Base-by-base conservation (phyloP, 2,329 filamentous ascomycete species). In the Neonectria sp. region DNA sequence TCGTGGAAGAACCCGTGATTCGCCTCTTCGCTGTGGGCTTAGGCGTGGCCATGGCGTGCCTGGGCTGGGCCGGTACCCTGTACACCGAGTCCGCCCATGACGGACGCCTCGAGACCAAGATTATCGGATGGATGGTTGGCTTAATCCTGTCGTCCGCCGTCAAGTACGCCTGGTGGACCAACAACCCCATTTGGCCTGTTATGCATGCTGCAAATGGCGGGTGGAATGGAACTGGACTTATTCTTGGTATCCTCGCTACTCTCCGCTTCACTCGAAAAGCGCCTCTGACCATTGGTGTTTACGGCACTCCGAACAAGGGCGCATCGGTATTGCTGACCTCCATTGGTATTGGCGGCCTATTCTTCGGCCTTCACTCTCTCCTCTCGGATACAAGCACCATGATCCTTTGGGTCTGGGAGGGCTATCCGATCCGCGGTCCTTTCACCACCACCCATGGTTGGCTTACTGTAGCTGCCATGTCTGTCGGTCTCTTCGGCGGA, bases 321-420 rank as follows among this genome's bases (percentile, higher is more conserved):
- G 91, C 93, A 1, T 95, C 93, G 17, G 87, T 91, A 1, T 66
- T 78, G n/a, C 85, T 97, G 49, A 90, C 94, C 33, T 93, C 91
- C 11, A 82, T 96, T 55, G 94, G 96, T 66, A 81, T 98, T 62
- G 95, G 90, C 27, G 95, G 95, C 33, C 81, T 98, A 8, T 87
- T 98, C 77, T 99, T 99, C 76, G 93, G 89, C 6, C 86, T 98
- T 77, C 96, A 98, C 79, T 98, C 95, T 1, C 86, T 99, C 11
- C 88, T 99, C 12, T 98, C 96, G 0, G 96, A 99, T 79, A 97
- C 95, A 0, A 98, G 96, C 84, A 99, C 96, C 60, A 98, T 99
- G 95, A 98, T 98, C 65, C 87, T 95, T 17, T 99, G 96, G 96
- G 94, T 94, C 3, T 99, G 96, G 96, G 95, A 98, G 74, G 96